Conservation (phyloP, 2,329 filamentous ascomycete genomes). For the Paecilomyces sp. region DNA sequence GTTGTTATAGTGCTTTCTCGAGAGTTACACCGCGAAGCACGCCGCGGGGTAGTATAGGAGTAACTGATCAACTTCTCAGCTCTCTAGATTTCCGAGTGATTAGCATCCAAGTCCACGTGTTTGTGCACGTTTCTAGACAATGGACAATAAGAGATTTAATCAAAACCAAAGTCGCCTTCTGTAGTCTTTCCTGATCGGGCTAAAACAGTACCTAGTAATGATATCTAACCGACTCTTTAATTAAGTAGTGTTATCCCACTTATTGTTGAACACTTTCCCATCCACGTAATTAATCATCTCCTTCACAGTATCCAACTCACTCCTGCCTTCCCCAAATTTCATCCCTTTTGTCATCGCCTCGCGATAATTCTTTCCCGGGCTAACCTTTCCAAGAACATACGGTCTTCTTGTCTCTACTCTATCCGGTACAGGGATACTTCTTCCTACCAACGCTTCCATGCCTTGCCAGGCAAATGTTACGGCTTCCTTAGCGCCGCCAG, state of each 20-base stretch:
- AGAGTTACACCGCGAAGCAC: no score
- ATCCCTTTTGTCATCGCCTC: constrained; percentile 47
- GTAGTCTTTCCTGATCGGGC: no score
- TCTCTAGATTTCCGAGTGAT: no score
- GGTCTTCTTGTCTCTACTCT: constrained; percentile 46
- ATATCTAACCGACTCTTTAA: no score
- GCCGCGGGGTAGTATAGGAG: no score
- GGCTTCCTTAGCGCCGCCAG: constrained; percentile 52
- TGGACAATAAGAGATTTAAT: no score
- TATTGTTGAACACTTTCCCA: constrained; percentile 43
- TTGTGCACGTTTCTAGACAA: no score
- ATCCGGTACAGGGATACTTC: constrained; percentile 49
- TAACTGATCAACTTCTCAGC: no score
- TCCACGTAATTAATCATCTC: constrained; percentile 46
- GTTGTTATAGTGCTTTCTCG: no score
- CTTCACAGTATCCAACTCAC: constrained; percentile 40
- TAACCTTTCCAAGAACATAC: constrained; percentile 50
- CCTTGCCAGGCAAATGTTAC: constrained; percentile 56
- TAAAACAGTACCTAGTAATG: no score
- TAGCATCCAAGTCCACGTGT: no score
- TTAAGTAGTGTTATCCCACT: constrained; percentile 23
- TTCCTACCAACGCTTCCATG: constrained; percentile 52
- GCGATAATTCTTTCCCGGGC: constrained; percentile 49
- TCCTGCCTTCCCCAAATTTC: constrained; percentile 41
- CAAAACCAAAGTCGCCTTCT: no score